Evolutionary conservation across 108 stramenopile genomes (phyloP).

Genomic region (Aureococcus anophagefferens): DNA sequence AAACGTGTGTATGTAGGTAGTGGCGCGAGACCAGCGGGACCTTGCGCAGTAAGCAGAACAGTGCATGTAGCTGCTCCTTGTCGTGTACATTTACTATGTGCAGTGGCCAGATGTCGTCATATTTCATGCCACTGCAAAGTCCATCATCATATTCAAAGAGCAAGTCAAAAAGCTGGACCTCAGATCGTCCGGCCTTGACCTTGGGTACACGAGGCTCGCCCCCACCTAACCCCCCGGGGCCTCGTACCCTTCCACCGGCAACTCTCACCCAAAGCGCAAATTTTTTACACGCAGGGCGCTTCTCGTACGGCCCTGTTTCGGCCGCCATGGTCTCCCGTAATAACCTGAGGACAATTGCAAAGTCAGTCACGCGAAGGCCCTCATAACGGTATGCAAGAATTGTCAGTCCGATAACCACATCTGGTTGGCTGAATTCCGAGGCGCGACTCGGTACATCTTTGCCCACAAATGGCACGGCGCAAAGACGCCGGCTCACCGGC

Average conservation of each 20-base stretch:
- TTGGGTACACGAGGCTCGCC: background rate
- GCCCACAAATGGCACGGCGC: slow-evolving; percentile 95
- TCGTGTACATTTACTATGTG: slow-evolving; percentile 91
- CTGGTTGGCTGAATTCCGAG: slow-evolving; percentile 96
- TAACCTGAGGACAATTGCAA: slow-evolving; percentile 66
- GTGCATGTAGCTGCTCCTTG: slow-evolving; percentile 79
- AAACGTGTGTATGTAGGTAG: slow-evolving; percentile 84
- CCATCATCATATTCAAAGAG: no score
- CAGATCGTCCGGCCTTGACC: no score
- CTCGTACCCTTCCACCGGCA: slow-evolving; percentile 86
- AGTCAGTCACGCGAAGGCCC: slow-evolving; percentile 81
- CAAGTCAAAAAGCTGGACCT: no score
- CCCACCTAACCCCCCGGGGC: background rate
- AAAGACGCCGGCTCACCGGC: slow-evolving; percentile 74
- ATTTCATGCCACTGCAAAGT: slow-evolving; percentile 14
- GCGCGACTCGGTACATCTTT: slow-evolving; percentile 94
- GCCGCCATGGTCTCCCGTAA: slow-evolving; percentile 81
- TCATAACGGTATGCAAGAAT: slow-evolving; percentile 93
- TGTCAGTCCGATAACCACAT: slow-evolving; percentile 94
- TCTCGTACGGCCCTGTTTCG: slow-evolving; percentile 87
- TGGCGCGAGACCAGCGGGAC: slow-evolving; percentile 74
- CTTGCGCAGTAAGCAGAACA: slow-evolving; percentile 69
- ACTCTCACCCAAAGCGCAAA: slow-evolving; percentile 88
- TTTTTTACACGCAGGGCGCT: slow-evolving; percentile 75
- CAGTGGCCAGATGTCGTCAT: slow-evolving; percentile 94